Evolutionary conservation across 129 eudicot genomes (phyloP).

Genomic region (Ambrosia artemisiifolia): DNA sequence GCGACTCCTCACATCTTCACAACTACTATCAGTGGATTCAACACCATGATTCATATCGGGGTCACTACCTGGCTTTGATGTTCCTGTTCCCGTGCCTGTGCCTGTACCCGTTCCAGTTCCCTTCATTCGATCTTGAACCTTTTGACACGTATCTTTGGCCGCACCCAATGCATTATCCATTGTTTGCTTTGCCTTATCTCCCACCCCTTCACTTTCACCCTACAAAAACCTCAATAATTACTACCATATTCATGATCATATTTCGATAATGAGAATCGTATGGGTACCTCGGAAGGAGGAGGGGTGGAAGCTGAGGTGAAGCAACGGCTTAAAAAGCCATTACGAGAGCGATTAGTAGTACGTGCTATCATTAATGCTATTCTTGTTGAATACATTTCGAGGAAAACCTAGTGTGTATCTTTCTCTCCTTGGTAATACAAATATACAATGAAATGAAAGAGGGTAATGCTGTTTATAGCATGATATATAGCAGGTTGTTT

Average conservation of each 20-base stretch:
- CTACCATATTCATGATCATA: not conserved
- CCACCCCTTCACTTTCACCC: slow-evolving; percentile 16
- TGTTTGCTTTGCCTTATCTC: slow-evolving; percentile 29
- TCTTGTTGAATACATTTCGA: slow-evolving; percentile 15
- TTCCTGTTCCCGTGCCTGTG: too few relatives aligned
- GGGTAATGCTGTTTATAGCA: not conserved
- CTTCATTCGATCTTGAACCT: slow-evolving; percentile 21
- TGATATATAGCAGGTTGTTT: too few relatives aligned
- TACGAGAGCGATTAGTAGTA: not conserved
- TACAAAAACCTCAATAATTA: not conserved
- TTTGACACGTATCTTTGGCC: slow-evolving; percentile 8
- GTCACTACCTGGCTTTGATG: slow-evolving; percentile 2
- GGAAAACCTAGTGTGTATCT: not conserved
- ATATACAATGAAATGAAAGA: not conserved
- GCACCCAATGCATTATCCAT: slow-evolving; percentile 12
- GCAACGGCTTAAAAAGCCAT: slow-evolving; percentile 9
- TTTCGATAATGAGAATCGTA: not conserved
- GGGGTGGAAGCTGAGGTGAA: slow-evolving; percentile 12
- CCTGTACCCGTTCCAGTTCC: not conserved
- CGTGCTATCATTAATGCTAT: not conserved
- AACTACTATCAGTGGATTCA: slow-evolving; percentile 29
- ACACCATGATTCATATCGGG: slow-evolving; percentile 25
- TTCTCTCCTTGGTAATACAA: not conserved
- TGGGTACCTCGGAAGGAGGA: slow-evolving; percentile 14
- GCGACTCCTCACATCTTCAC: slow-evolving; percentile 39